Percentiles rank a stretch among this genome's conserved stretches.
Evolutionary conservation across 2,329 filamentous ascomycete genomes (phyloP).

Genomic region (Botryotinia narcissicola): DNA sequence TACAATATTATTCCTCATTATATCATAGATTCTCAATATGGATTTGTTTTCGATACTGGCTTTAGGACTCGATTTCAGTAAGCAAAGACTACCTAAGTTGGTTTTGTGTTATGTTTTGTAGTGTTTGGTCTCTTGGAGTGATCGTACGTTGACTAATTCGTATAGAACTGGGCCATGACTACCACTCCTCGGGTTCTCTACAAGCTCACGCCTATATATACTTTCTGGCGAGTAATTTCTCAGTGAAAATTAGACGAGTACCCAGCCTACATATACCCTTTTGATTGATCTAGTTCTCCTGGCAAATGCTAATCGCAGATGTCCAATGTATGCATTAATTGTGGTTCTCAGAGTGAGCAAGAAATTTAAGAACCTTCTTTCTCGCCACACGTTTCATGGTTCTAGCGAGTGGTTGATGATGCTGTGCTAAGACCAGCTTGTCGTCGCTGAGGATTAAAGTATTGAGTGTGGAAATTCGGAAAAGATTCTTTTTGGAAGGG

Average conservation of each 20-base stretch:
- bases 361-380: not conserved
- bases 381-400: not conserved
- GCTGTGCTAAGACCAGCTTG: not conserved
- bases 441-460: not conserved
- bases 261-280: not conserved
- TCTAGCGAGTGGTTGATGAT: not conserved
- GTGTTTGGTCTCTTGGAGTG: not conserved
- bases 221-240: not conserved
- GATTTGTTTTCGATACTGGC: not conserved
- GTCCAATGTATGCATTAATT: not conserved
- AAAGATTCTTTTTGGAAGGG: not conserved
- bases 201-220: not conserved
- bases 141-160: not conserved
- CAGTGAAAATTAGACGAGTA: not conserved
- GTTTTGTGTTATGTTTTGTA: not conserved
- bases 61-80: not conserved
- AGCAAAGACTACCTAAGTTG: not conserved
- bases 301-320: not conserved
- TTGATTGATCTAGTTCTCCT: not conserved
- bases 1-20: not conserved
- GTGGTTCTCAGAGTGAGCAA: not conserved
- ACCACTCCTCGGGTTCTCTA: not conserved
- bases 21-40: not conserved
- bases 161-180: not conserved
- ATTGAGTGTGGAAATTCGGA: not conserved